These are phyloP conservation scores for Backusella morwellensis DNA, from an alignment of 192 early-diverging fungal genomes.

Conservation along the genomic window DNA sequence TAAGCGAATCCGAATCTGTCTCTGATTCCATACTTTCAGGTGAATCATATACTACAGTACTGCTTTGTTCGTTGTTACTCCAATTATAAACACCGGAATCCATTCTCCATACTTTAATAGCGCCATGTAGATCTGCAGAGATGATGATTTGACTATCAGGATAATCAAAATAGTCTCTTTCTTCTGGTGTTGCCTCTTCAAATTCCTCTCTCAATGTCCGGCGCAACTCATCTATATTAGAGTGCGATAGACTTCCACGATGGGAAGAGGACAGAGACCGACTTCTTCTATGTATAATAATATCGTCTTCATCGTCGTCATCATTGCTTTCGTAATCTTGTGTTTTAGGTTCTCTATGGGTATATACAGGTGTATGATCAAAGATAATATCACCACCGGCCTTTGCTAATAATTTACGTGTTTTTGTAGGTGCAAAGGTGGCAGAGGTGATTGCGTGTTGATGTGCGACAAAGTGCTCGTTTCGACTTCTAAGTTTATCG, in stretches of 20 bases:
- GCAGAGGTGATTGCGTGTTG: slow-evolving; percentile 55
- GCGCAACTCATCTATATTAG: neutral
- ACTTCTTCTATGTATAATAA: neutral
- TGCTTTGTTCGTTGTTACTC: neutral
- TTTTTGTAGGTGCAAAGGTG: slow-evolving; percentile 62
- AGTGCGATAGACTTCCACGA: neutral
- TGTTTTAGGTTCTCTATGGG: slow-evolving; percentile 15
- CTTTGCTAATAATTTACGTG: slow-evolving; percentile 55
- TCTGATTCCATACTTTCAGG: neutral
- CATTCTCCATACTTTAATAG: slow-evolving; percentile 65
- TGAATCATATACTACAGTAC: neutral
- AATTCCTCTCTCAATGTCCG: neutral
- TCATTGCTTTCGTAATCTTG: neutral
- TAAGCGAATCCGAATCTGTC: neutral
- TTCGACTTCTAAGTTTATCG: slow-evolving; percentile 24
- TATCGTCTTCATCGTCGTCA: neutral
- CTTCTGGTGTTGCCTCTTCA: slow-evolving; percentile 6
- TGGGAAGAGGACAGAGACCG: neutral
- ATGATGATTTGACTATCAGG: slow-evolving; percentile 60
- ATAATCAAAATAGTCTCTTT: slow-evolving; percentile 24
- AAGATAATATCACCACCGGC: slow-evolving; percentile 43
- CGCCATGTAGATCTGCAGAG: slow-evolving; percentile 57
- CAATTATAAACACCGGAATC: slow-evolving; percentile 44
- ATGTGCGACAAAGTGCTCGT: slow-evolving; percentile 49
- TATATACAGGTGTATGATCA: slow-evolving; percentile 46